Evolutionary conservation across 2,329 filamentous ascomycete genomes (phyloP), one percentile per base, ranked within the genome.

Genomic region (Penicillium polonicum): DNA sequence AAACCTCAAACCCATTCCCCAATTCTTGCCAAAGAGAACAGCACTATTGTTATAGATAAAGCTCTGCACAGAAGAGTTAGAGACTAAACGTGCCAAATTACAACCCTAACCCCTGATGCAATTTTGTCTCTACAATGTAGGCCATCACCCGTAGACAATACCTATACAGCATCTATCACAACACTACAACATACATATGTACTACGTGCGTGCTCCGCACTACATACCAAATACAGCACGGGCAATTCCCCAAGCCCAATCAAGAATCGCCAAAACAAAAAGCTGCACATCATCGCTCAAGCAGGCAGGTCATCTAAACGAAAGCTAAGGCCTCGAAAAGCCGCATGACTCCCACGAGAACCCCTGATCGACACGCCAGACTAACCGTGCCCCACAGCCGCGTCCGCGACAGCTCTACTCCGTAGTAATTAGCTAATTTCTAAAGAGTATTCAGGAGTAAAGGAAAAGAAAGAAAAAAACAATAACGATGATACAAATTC

Each of bases 301-400:
- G 48, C 48, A 52, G 48, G 54, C 48, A 57, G 35, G 54, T 56
- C 33, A 27, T 57, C 33, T 29, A 21, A 56, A 31, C 21, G 10
- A 45, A 17, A 35, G 33, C 33, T 17, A 3, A 48, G 27, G 42
- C 17, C 25, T 21, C 10, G 2, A 41, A 57, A 51, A 57, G 27
- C 48, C 54, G 17, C 35, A 27, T 57, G 54, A 57, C 27, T 21
- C 19, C 25, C 25, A 25, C 5, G 23, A 31, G n/a, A 55, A 42
- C 54, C 55, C 55, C 49, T 57, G 55, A 57, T 57, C 55, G 55
- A 48, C 55, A 57, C 42, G 55, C 50, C 43, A 57, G 23, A 25
- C 27, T 33, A 31, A 21, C 21, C 19, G 3, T 35, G 45, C 45
- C 36, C 49, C 49, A 57, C 49, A 17, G 5, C 21, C 17, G 8